Evolutionary conservation across 116 monocot species (phyloP).

Genomic region (Papilionanthe hybrid): DNA sequence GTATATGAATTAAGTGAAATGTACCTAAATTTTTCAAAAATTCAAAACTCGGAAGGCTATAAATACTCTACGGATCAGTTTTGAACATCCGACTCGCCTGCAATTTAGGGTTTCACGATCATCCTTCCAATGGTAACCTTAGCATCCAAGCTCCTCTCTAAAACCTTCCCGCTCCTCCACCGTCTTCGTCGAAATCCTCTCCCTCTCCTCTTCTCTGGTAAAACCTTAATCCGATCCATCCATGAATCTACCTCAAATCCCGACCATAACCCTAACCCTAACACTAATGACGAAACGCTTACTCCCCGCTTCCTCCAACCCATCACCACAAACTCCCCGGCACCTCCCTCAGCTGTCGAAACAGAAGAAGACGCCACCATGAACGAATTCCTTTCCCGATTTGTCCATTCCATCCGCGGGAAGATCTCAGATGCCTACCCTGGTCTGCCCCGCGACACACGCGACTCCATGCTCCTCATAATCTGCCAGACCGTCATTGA

Average conservation of each 20-base stretch:
- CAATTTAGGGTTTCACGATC: too few relatives aligned
- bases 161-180: not conserved
- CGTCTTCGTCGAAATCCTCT: conserved; percentile 14
- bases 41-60: too few relatives aligned
- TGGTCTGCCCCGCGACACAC: conserved; percentile 19
- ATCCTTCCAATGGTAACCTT: conserved; percentile 13
- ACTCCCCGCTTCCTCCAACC: conserved; percentile 29
- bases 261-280: not conserved
- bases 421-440: conserved; percentile 68
- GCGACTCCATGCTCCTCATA: conserved; percentile 73
- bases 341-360: not conserved
- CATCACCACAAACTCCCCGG: not conserved
- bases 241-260: conserved; percentile 6
- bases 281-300: not conserved
- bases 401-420: conserved; percentile 49
- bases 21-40: too few relatives aligned
- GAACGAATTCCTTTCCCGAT: conserved; percentile 90
- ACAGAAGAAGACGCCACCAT: conserved; percentile 31
- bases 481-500: conserved; percentile 56
- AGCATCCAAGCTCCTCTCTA: not conserved
- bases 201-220: conserved; percentile 11
- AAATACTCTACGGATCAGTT: too few relatives aligned
- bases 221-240: not conserved
- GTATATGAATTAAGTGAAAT: too few relatives aligned
- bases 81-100: too few relatives aligned